These are phyloP conservation scores for Glutinoglossum americanum DNA, from an alignment of 495 filamentous ascomycete genomes.

Conservation along the genomic window DNA sequence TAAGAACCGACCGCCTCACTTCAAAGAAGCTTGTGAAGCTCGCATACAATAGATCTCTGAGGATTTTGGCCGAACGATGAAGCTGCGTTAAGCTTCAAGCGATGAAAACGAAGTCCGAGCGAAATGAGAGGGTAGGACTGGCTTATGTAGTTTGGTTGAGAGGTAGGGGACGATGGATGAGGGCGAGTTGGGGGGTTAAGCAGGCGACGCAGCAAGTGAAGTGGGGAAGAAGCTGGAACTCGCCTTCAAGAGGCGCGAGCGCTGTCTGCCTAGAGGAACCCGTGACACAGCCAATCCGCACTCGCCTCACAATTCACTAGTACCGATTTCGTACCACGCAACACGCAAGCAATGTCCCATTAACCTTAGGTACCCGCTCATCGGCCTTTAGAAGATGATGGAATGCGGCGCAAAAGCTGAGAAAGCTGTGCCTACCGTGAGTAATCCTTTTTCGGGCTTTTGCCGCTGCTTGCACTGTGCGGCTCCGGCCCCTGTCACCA, in stretches of 20 bases:
- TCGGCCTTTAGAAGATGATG: neutral
- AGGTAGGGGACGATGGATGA: neutral
- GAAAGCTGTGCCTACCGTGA: neutral
- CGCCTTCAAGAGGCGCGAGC: neutral
- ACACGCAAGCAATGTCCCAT: no score
- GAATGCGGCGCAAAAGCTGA: neutral
- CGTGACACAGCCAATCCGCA: neutral
- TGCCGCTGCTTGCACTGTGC: neutral
- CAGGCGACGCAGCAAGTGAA: neutral
- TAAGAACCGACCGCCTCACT: neutral
- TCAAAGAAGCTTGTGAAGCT: neutral
- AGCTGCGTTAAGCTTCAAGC: neutral
- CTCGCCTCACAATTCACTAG: neutral
- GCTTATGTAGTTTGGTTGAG: neutral
- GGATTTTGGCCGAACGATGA: neutral
- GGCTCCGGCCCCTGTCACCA: no score
- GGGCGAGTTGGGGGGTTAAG: neutral
- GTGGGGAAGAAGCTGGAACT: slow-evolving; percentile 1
- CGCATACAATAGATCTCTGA: neutral
- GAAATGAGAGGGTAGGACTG: neutral
- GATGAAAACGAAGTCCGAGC: neutral
- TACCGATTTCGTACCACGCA: neutral
- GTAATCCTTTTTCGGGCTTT: neutral
- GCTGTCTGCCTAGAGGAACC: neutral
- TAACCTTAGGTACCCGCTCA: neutral